Evolutionary conservation across 2,329 filamentous ascomycete species (phyloP).

Genomic region (Botryotinia convoluta): DNA sequence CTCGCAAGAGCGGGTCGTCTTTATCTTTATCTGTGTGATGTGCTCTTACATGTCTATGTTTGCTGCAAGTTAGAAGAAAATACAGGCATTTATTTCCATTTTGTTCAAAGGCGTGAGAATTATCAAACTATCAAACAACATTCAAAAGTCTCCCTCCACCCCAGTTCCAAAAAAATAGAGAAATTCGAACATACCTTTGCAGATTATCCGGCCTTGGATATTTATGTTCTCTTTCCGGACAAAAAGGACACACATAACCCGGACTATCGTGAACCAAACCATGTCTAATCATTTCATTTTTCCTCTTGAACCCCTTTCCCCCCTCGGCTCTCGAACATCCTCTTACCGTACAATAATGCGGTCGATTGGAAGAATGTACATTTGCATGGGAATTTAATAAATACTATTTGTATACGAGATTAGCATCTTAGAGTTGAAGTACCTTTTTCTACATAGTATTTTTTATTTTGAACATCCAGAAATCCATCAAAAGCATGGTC

Average conservation of each 20-base stretch:
- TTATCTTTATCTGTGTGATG: slow-evolving; percentile 89
- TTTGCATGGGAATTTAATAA: slow-evolving; percentile 78
- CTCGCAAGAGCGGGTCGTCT: slow-evolving; percentile 76
- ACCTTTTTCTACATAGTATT: neutral
- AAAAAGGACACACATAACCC: slow-evolving; percentile 95
- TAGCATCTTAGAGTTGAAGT: neutral
- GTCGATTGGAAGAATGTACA: slow-evolving; percentile 63
- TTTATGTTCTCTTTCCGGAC: slow-evolving; percentile 86
- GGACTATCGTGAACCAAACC: slow-evolving; percentile 92
- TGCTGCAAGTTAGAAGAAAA: neutral
- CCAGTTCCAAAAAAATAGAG: too few species aligned
- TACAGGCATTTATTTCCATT: neutral
- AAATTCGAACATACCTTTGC: slow-evolving; percentile 64
- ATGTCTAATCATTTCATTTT: slow-evolving; percentile 71
- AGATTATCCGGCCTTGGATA: slow-evolving; percentile 95
- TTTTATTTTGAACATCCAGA: neutral
- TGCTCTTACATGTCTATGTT: slow-evolving; percentile 77
- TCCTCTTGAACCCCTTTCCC: slow-evolving; percentile 68
- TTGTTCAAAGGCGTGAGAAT: neutral
- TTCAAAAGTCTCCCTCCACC: neutral
- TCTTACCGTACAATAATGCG: slow-evolving; percentile 63
- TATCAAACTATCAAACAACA: neutral
- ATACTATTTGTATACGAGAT: slow-evolving; percentile 44
- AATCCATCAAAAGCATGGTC: neutral
- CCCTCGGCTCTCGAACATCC: slow-evolving; percentile 62